Percentiles rank a stretch among this genome's conserved stretches.
Conservation (phyloP, 768 basidiomycete species). For the Kwoniella dendrophila region DNA sequence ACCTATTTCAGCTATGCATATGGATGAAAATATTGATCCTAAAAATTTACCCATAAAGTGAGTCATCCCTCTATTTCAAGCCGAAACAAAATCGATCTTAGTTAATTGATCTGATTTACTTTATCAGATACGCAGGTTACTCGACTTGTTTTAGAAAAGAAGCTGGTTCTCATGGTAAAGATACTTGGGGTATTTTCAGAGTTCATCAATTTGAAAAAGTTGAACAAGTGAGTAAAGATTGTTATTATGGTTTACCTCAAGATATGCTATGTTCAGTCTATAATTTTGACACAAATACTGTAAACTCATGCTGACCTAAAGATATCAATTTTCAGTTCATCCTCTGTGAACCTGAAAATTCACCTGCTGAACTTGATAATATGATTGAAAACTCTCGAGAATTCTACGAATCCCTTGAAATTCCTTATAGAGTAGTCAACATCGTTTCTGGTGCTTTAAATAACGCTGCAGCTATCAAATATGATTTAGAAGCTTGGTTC, state of each 20-base stretch:
- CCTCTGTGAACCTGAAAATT: constrained; percentile 90
- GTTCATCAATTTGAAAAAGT: constrained; percentile 99
- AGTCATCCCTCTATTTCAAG: constrained; percentile 22
- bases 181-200: constrained; percentile 99
- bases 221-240: constrained; percentile 62
- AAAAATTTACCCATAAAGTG: constrained; percentile 87
- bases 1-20: constrained; percentile 92
- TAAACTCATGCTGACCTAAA: neutral
- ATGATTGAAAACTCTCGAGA: constrained; percentile 89
- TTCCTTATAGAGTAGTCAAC: constrained; percentile 88
- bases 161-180: constrained; percentile 93
- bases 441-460: constrained; percentile 97
- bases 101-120: neutral
- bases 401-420: constrained; percentile 91
- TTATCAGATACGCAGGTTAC: constrained; percentile 60
- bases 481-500: constrained; percentile 98
- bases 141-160: constrained; percentile 98
- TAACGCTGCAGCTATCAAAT: constrained; percentile 95
- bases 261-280: no score
- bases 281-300: no score
- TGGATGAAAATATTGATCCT: constrained; percentile 97
- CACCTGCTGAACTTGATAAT: constrained; percentile 87
- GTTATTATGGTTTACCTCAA: neutral
- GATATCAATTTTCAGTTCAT: constrained; percentile 68
- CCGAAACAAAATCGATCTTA: neutral